Evolutionary conservation across 2,329 filamentous ascomycete genomes (phyloP).

Genomic region (Beauveria sp.): DNA sequence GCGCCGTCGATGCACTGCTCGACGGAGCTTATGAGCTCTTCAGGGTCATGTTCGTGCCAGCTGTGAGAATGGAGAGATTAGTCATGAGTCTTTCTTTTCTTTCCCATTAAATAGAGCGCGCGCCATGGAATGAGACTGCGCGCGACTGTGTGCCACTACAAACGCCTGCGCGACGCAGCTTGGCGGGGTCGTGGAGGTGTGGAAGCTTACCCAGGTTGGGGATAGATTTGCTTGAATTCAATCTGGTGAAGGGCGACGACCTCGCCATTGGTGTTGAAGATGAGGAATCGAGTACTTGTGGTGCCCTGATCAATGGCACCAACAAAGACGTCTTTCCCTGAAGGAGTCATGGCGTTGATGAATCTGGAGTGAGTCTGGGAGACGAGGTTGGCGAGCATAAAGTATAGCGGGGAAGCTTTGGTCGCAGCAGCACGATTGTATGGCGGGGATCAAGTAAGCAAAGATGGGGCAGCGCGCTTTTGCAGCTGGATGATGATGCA

Average conservation of each 20-base stretch:
- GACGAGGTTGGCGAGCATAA: conserved; percentile 19
- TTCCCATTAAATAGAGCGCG: too few species aligned
- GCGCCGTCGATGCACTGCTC: conserved; percentile 70
- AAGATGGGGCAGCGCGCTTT: conserved; percentile 3
- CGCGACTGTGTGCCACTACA: not conserved
- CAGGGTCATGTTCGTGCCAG: conserved; percentile 80
- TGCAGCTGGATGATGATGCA: not conserved
- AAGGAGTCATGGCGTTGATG: conserved; percentile 24
- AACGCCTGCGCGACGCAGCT: not conserved
- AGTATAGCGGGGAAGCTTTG: conserved; percentile 12
- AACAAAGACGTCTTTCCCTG: conserved; percentile 43
- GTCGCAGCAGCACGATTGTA: conserved; percentile 6
- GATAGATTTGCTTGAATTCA: conserved; percentile 68
- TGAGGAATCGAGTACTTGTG: conserved; percentile 69
- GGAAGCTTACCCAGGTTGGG: conserved; percentile 60
- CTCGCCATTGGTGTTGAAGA: conserved; percentile 64
- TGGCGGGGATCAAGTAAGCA: conserved; percentile 8
- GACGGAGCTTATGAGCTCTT: conserved; percentile 65
- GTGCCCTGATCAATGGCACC: conserved; percentile 77
- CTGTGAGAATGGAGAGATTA: conserved; percentile 31
- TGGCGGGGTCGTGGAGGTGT: conserved; percentile 3
- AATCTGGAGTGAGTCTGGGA: conserved; percentile 15
- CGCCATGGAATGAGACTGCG: too few species aligned
- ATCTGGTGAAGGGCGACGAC: conserved; percentile 67
- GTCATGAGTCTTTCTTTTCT: not conserved